Conservation (phyloP, 176 grass and related monocot species). For the Aegilops speltoides region DNA sequence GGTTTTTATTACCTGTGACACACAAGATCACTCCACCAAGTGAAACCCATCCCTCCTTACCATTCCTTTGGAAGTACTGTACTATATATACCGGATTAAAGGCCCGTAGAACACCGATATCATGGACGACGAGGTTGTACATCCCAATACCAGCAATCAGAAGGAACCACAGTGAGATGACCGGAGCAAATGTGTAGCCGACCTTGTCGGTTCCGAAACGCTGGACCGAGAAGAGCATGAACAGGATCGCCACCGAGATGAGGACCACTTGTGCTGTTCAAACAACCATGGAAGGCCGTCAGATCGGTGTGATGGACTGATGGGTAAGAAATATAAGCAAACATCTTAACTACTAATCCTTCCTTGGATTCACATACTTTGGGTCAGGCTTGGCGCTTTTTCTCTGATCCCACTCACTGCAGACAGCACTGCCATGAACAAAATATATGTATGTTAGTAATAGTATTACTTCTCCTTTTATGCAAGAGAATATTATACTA, state of each 20-base stretch:
- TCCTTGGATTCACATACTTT: conserved; percentile 30
- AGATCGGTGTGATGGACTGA: background rate
- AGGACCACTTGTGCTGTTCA: background rate
- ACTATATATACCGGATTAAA: conserved; percentile 68
- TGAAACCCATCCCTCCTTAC: conserved; percentile 57
- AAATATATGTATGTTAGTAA: background rate
- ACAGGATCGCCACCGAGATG: too few species aligned
- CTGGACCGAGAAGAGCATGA: too few species aligned
- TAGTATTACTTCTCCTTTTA: background rate
- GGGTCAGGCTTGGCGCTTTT: conserved; percentile 54
- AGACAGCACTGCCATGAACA: conserved; percentile 37
- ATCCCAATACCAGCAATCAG: conserved; percentile 48
- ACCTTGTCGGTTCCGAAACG: too few species aligned
- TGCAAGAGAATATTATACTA: too few species aligned
- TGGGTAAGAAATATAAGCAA: background rate
- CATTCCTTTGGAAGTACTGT: conserved; percentile 54
- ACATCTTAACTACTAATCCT: background rate
- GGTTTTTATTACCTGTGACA: conserved; percentile 45
- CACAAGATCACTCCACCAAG: conserved; percentile 72
- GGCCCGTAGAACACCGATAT: conserved; percentile 47
- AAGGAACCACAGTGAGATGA: conserved; percentile 12
- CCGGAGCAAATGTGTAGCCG: too few species aligned
- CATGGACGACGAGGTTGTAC: conserved; percentile 53
- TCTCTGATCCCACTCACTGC: conserved; percentile 67
- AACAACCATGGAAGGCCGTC: background rate